Base-by-base conservation (phyloP, 2,329 filamentous ascomycete genomes). In the Phialemoniopsis sp. region DNA sequence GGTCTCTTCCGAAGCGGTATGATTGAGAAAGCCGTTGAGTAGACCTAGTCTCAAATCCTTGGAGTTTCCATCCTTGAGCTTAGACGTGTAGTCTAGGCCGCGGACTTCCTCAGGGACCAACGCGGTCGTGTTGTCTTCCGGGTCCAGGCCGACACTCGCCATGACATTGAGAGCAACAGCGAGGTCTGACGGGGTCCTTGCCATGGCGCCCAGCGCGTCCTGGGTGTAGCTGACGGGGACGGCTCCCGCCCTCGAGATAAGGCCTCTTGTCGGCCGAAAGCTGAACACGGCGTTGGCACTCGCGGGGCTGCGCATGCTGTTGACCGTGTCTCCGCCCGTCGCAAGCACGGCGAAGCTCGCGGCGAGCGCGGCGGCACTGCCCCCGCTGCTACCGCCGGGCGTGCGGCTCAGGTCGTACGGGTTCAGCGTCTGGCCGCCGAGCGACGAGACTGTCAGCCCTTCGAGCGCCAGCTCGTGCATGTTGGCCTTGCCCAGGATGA, bases 391-490 rank as follows among this genome's bases (percentile, higher is more conserved):
- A 1, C 80, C 81, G 4, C 80, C 81, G 0, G 80, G 80, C 0
- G 80, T 85, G n/a, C 84, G 72, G 1, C 67, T 69, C 2, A 63
- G 55, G 53, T 87, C 80, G 47, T 88, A 87, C 0, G 81, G 79
- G 53, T 85, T 85, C 44, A 76, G 54, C 0, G 80, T 82, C 56
- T 85, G 81, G 0, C 81, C 80, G 12, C 78, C 79, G 0, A 81
- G 53, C 0, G 76, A 82, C 0, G 78, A 83, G 2, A 81, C 77
- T 2, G 71, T 73, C 30, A 83, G 62, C 0, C 80, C 81, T 50
- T 85, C 79, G 1, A 84, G 60, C 0, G 80, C 80, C 37, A 85
- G 63, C 54, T 83, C 79, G 47, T 84, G 79, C 17, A 83, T 56
- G 45, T 80, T 82, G 1, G 71, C 66, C 51, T 82, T 82, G 28